Evolutionary conservation across 2,329 filamentous ascomycete species (phyloP), one percentile per base, ranked within the genome.

Genomic region (Monilinia vaccinii-corymbosi): DNA sequence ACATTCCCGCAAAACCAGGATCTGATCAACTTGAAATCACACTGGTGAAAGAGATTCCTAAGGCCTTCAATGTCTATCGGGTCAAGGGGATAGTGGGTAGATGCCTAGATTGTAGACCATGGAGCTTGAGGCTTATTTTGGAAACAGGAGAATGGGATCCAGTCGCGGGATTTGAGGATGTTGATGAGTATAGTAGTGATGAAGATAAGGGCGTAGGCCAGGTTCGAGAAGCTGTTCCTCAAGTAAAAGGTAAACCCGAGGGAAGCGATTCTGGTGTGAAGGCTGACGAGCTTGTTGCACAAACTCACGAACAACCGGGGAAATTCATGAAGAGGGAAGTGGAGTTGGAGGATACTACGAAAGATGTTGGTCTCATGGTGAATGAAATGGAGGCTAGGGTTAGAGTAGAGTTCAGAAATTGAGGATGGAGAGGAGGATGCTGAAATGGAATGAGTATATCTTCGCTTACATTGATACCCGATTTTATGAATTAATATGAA

Each of bases 101-200:
- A 65, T 72, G 87, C n/a, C 90, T 95, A 68, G 77, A 75, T 1
- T 66, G 88, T 13, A 74, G 79, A 50, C 88, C 91, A 0, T 77
- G 90, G 63, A 75, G 75, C 46, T 75, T 93, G 62, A 80, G 78
- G 45, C 73, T 97, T 52, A 76, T 94, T 0, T 96, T 90, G 88
- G 91, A 96, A 75, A 96, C 91, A 10, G 89, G 90, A 23, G 92
- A 97, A 73, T 90, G 88, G 84, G 91, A 96, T 72, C 89, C 89
- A 0, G 85, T 91, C 0, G 81, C 81, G 10, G 79, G 81, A 62
- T 82, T 84, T 66, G 79, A 84, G 63, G 79, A 82, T 5, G 79
- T 80, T 34, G 83, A 83, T 47, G 80, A 75, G 58, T 78, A 77
- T 48, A 77, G 77, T 49, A 79, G 77, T 65, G 80, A 79, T 49